Base-by-base conservation (phyloP, 2,329 filamentous ascomycete genomes). In the Neocatenulostroma microsporum region DNA sequence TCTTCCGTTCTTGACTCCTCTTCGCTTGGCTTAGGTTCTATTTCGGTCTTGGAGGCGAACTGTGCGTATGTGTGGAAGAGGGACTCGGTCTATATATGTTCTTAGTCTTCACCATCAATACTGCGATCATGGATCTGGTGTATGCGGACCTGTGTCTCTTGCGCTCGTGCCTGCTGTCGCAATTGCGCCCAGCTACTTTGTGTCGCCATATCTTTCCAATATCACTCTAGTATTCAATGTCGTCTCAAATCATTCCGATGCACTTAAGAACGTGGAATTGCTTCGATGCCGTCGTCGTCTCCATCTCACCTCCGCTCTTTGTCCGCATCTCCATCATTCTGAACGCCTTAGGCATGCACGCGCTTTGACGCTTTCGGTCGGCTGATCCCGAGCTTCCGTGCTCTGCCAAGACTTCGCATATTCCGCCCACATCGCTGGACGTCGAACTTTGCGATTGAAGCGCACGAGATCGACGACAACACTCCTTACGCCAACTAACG, bases 111-210 rank as follows among this genome's bases (percentile, higher is more conserved):
- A 23, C 26, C 11, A 24, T 29, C 18, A 49, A 8, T 30, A 36
- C 45, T 51, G 7, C 34, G 30, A 10, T 51, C 12, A 15, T 13
- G 34, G 37, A 9, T 18, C 10, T 27, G 9, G 13, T 30, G 61
- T 48, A 69, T n/a, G n/a, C n/a, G n/a, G n/a, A 94, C 89, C 74
- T 96, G 89, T 43, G 82, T 85, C 63, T 98, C 91, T 45, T 95
- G 71, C 29, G 80, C 77, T 54, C 91, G 76, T 44, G 87, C 85
- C 66, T 96, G 89, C 61, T 95, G 87, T 54, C 91, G 84, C 50
- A 96, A 74, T 67, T 95, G 87, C 56, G 86, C 81, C 91, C 91
- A 98, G 66, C 87, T 56, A 17, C 41, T 45, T 29, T 45, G 40
- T 25, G 74, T 67, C 40, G 68, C 42, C 54, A 62, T 48, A 69